These are phyloP conservation scores for Elaeis oleifera DNA, from an alignment of 202 grass and related monocot species.

Conservation along the genomic window DNA sequence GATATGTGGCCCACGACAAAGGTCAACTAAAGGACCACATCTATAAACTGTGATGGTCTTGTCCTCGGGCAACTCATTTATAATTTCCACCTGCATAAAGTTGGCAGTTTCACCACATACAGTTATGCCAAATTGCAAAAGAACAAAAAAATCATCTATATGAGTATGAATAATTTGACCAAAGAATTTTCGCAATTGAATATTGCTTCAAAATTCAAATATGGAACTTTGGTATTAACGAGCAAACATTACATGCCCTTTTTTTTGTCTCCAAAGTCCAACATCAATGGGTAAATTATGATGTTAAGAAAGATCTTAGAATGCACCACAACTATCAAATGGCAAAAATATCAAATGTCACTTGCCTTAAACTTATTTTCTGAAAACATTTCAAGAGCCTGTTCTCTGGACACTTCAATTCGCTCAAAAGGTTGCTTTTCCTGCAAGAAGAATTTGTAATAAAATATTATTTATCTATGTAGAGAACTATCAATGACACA, in stretches of 20 bases:
- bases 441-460: slow-evolving; percentile 34
- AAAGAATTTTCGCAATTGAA: too few species aligned
- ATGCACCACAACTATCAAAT: background rate
- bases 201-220: too few species aligned
- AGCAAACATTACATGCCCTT: too few species aligned
- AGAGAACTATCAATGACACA: slow-evolving; percentile 5
- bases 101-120: slow-evolving; percentile 13
- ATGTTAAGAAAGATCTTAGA: too few species aligned
- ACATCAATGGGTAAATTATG: too few species aligned
- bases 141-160: background rate
- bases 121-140: background rate
- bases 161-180: too few species aligned
- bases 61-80: slow-evolving; percentile 86
- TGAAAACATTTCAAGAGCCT: slow-evolving; percentile 86
- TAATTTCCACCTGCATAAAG: slow-evolving; percentile 80
- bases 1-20: slow-evolving; percentile 95
- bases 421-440: slow-evolving; percentile 97
- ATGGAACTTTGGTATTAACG: too few species aligned
- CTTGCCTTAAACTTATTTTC: slow-evolving; percentile 97
- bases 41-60: slow-evolving; percentile 99
- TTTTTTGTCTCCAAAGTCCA: too few species aligned
- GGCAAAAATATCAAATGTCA: slow-evolving; percentile 1
- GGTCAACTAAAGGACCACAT: slow-evolving; percentile 94
- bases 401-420: slow-evolving; percentile 82
- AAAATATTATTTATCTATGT: background rate